Evolutionary conservation across 495 filamentous ascomycete genomes (phyloP), one percentile per base, ranked within the genome.

Genomic region (Penicillium parvum): DNA sequence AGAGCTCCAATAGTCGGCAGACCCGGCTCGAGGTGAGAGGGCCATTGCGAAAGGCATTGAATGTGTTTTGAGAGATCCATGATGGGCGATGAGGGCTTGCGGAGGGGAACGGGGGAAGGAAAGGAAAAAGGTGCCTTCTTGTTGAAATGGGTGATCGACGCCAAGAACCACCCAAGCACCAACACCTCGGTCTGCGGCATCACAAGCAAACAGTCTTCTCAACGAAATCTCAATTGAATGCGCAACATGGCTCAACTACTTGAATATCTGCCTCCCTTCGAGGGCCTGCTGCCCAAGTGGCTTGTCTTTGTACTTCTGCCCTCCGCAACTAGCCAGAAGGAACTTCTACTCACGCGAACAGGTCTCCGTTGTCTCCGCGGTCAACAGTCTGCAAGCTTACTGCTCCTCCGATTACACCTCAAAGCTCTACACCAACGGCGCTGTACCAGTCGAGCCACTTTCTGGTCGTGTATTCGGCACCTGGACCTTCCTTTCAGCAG

Each of bases 401-500:
- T 37, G 61, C 14, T 91, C 88, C 3, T 65, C 85, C 7, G 63
- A 75, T 55, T 88, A 84, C 64, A 88, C 88, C 7, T 75, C 75
- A 2, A 81, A 85, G 53, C 77, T 96, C 53, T 97, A 96, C 60
- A 68, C 71, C 22, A 72, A 73, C 40, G 65, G 70, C 56, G 69
- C 49, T 53, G 63, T 64, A 38, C 67, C 47, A 61, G 76, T 64
- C 8, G 67, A 63, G 23, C 73, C 83, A 4, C 79, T 96, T 25
- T 83, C 83, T 17, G 80, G 85, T 5, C 84, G 92, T 38, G 78
- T 86, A 7, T 96, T 97, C 60, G 94, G 88, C 29, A 95, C 88
- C 43, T 99, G 89, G 80, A 96, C 90, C 0, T 75, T 91, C 49
- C 61, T 95, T 36, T 76, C 82, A 9, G 70, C 77, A 23, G 64